Conservation (phyloP, 2,329 filamentous ascomycete species). For the Fusarium coicis region DNA sequence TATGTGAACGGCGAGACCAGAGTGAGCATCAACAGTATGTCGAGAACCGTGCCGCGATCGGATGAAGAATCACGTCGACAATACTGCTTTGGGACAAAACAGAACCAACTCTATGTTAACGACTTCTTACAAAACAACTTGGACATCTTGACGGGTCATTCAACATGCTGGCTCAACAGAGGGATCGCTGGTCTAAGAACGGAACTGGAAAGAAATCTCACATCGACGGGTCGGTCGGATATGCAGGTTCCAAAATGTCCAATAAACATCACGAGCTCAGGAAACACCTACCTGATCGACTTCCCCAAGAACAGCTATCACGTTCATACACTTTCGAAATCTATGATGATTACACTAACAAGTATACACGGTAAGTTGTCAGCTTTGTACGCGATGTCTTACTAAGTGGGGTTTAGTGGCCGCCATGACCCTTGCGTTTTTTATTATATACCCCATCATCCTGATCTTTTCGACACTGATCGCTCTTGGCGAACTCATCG, state of each 20-base stretch:
- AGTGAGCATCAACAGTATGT: not conserved
- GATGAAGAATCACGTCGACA: not conserved
- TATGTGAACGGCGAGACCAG: not conserved
- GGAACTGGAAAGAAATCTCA: not conserved
- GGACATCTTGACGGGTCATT: not conserved
- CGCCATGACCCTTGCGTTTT: not conserved
- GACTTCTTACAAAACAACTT: not conserved
- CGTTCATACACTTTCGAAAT: not conserved
- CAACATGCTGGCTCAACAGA: not conserved
- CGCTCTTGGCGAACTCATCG: not conserved
- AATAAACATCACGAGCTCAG: not conserved
- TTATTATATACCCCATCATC: not conserved
- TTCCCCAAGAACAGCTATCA: not conserved
- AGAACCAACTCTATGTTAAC: not conserved
- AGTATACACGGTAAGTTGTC: not conserved
- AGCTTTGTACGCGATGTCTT: not conserved
- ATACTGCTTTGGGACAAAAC: not conserved
- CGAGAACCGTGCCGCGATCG: fast-evolving
- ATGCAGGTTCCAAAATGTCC: not conserved
- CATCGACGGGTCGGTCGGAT: not conserved
- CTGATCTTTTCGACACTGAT: not conserved
- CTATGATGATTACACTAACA: not conserved
- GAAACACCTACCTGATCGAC: not conserved
- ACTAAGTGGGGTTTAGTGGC: not conserved
- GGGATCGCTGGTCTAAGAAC: not conserved